These are phyloP conservation scores for Sugiyamaella sp. DNA, from an alignment of 1,139 yeast species.

Conservation along the genomic window DNA sequence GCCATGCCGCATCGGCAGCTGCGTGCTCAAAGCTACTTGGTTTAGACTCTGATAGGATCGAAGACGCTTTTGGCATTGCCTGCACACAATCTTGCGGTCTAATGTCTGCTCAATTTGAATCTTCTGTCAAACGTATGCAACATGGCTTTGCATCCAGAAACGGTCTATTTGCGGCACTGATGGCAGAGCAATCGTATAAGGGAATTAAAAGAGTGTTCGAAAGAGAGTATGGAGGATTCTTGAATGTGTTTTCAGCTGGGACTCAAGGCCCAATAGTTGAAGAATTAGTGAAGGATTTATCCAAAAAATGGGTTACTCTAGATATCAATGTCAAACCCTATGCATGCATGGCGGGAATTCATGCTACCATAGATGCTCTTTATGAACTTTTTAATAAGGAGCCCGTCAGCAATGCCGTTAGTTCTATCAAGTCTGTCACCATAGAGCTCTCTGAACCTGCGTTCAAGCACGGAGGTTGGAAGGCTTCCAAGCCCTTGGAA, in stretches of 20 bases:
- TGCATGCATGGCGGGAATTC: conserved; percentile 27
- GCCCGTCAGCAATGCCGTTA: not conserved
- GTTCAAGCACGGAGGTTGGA: conserved; percentile 27
- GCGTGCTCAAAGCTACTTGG: conserved; percentile 20
- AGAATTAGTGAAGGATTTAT: conserved; percentile 18
- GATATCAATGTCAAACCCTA: conserved; percentile 24
- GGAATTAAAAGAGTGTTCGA: conserved; percentile 24
- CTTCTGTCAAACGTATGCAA: conserved; percentile 26
- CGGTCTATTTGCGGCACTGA: conserved; percentile 24
- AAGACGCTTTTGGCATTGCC: conserved; percentile 26
- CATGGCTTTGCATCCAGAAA: conserved; percentile 27
- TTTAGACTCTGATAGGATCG: conserved; percentile 17
- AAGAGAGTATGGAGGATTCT: conserved; percentile 23
- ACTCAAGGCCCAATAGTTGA: conserved; percentile 14
- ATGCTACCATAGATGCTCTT: conserved; percentile 24
- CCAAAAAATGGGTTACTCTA: conserved; percentile 19
- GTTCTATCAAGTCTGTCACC: conserved; percentile 6
- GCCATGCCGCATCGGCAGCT: conserved; percentile 24
- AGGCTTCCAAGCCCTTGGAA: conserved; percentile 20
- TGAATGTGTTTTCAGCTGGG: conserved; percentile 19
- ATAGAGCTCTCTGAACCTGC: conserved; percentile 23
- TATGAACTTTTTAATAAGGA: conserved; percentile 14
- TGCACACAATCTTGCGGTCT: conserved; percentile 26
- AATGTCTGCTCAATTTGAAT: conserved; percentile 26
- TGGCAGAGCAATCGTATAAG: conserved; percentile 23